Base-by-base conservation (phyloP, 2,329 filamentous ascomycete genomes). In the Cryphonectria naterciae region DNA sequence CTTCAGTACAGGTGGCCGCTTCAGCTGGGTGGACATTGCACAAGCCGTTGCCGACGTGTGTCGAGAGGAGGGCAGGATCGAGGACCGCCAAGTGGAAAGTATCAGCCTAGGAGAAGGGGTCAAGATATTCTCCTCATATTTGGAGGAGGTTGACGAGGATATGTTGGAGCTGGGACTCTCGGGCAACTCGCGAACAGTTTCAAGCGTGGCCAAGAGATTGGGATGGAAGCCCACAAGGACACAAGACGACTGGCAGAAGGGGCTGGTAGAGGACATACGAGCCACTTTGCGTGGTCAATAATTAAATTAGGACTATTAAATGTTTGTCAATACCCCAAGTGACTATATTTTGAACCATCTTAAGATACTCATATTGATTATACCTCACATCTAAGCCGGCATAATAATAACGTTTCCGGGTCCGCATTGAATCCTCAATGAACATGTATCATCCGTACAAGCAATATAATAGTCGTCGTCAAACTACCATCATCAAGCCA, bases 1-100 rank as follows among this genome's bases (percentile, higher is more conserved):
- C 83, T 92, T 88, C 65, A 32, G 61, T 17, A 11, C 11, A 13
- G 25, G 25, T 28, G 61, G 39, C 13, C 61, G 61, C 39, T 64
- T 64, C 39, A 64, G 39, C 8, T 64, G 61, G 61, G 32, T 46
- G 61, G 61, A 64, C n/a, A 64, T 64, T 19, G 61, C 61, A 8
- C 6, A 64, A n/a, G 10, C n/a, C 13, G n/a, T 64, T 13, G 39
- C 61, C 15, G 61, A 32, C 6, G 61, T 25, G 10, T 64, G 61
- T 39, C 17, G 28, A 1, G n/a, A 64, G 37, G 35, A 25, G 39
- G 61, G 61, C n/a, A 46, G 25, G 22, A 19, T 64, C 22, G 32
- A 43, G 22, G 39, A 64, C 61, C 11, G 39, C 19, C 61, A 25
- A 2, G 61, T 64, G 13, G 39, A 28, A 19, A 46, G 22, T 10